Evolutionary conservation across 805 yeast genomes (phyloP).

Genomic region (Huiozyma sinensis): DNA sequence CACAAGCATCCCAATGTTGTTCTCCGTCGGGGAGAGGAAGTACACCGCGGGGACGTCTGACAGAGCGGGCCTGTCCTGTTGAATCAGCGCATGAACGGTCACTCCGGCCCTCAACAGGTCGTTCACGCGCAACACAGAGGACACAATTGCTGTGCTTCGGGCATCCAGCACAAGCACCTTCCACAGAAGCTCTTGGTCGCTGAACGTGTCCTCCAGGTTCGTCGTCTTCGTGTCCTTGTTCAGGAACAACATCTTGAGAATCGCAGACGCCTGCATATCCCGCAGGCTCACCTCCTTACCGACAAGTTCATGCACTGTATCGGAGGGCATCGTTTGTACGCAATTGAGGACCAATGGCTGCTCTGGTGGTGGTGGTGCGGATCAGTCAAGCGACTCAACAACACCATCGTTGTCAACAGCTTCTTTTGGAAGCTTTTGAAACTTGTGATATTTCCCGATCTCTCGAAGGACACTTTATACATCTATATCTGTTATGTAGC

Average conservation of each 20-base stretch:
- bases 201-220: constrained; percentile 43
- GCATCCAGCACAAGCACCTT: constrained; percentile 78
- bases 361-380: too few relatives aligned
- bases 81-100: constrained; percentile 74
- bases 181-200: constrained; percentile 71
- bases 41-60: constrained; percentile 94
- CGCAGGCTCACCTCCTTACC: constrained; percentile 23
- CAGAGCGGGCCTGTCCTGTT: constrained; percentile 63
- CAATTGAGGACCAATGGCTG: too few relatives aligned
- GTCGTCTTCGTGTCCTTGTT: constrained; percentile 49
- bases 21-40: constrained; percentile 79
- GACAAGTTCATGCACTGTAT: neutral
- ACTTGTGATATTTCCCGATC: too few relatives aligned
- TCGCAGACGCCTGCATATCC: constrained; percentile 32
- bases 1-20: constrained; percentile 58
- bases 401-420: too few relatives aligned
- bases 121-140: constrained; percentile 85
- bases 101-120: constrained; percentile 85
- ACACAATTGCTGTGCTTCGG: constrained; percentile 72
- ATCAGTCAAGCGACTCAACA: too few relatives aligned
- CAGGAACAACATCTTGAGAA: constrained; percentile 79
- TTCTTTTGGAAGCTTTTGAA: too few relatives aligned
- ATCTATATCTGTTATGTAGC: too few relatives aligned
- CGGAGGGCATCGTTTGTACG: constrained; percentile 1
- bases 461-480: too few relatives aligned